Evolutionary conservation across 2,329 filamentous ascomycete species (phyloP), one percentile per base, ranked within the genome.

Genomic region (Aspergillus oerlinghausenensis): DNA sequence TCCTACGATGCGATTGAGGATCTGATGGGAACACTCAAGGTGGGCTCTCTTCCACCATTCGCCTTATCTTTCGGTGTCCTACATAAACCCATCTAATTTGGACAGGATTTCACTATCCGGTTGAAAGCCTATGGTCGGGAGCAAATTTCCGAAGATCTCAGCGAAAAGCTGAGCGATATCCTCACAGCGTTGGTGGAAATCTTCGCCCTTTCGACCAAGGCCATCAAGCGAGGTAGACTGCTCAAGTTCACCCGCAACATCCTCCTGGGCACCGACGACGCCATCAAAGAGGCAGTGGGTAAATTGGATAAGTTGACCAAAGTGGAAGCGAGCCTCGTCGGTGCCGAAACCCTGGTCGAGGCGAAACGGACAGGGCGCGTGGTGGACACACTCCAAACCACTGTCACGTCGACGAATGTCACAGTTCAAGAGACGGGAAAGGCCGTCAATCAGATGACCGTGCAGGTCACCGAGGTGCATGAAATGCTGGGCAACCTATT

Each of bases 1-100:
- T 70, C 71, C 7, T 80, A 81, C 50, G 76, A 81, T 61, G 71
- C 72, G 5, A 80, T 81, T 6, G 61, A 76, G 2, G 76, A 77
- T 49, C 62, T 81, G 25, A 77, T 81, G 63, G 70, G 71, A 10
- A 71, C 73, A 32, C 62, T 60, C 25, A 53, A 60, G 47, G 57
- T 59, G 21, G 40, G 40, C 14, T 6, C 11, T 11, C 43, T 14
- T 47, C 21, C 19, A 4, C 4, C 3, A n/a, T 17, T 23, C 23
- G 21, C 9, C 7, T 21, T 0, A 45, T 25, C 17, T 43, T 8
- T 19, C 14, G n/a, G 10, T 47, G 10, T 47, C 21, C 0, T 14
- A 4, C 19, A 3, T 21, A 9, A 43, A 23, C 42, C n/a, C 23
- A 21, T 38, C 14, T 21, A 3, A 14, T 23, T 23, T 14, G 5